These are phyloP conservation scores for Daldinia sp. DNA, from an alignment of 2,329 filamentous ascomycete genomes.

Conservation along the genomic window DNA sequence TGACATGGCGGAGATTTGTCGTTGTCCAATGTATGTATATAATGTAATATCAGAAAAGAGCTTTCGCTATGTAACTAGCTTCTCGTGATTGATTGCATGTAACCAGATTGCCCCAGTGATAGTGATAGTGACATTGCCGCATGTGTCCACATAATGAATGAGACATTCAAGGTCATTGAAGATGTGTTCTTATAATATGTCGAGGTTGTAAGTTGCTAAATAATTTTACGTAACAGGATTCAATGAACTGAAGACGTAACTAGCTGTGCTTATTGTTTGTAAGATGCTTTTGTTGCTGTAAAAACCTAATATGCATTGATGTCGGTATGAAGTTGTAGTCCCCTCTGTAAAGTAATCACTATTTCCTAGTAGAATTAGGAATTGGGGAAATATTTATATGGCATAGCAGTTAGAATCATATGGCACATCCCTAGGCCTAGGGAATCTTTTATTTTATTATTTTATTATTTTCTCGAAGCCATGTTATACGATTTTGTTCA, in stretches of 20 bases:
- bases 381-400: too few species aligned
- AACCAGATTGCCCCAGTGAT: not conserved
- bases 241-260: not conserved
- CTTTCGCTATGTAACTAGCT: slow-evolving; percentile 32
- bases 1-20: slow-evolving; percentile 33
- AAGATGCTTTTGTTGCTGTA: not conserved
- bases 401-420: too few species aligned
- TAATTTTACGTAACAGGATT: not conserved
- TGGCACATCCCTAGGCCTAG: too few species aligned
- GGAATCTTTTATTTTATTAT: too few species aligned
- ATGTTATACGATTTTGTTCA: too few species aligned
- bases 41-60: slow-evolving; percentile 39
- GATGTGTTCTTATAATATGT: not conserved
- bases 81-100: slow-evolving; percentile 17
- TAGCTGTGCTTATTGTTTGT: not conserved
- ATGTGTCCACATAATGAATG: not conserved
- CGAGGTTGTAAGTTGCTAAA: not conserved
- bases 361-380: too few species aligned
- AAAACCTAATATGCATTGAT: too few species aligned
- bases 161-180: not conserved
- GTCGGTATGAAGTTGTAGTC: too few species aligned
- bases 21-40: slow-evolving; percentile 40
- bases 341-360: too few species aligned
- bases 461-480: too few species aligned
- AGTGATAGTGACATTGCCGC: slow-evolving; percentile 1